Percentiles rank a stretch among this genome's conserved stretches.
These are phyloP conservation scores for Malassezia caprae DNA, from an alignment of 1,284 basidiomycete species.

Conservation along the genomic window DNA sequence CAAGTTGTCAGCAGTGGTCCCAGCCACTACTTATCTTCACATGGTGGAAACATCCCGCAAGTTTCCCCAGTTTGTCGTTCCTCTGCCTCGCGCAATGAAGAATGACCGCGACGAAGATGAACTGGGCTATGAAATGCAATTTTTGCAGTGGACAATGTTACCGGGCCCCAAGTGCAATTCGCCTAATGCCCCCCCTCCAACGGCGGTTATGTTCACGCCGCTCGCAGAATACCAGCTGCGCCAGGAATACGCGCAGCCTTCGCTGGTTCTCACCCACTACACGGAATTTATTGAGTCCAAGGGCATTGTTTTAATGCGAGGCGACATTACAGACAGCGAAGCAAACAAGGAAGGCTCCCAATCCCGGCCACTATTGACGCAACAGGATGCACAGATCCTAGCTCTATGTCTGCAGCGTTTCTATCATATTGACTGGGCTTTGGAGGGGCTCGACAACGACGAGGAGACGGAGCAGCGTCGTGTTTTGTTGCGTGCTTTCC, in stretches of 20 bases:
- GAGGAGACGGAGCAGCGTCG: slow-evolving; percentile 19
- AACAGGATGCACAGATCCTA: slow-evolving; percentile 38
- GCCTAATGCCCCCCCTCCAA: slow-evolving; percentile 15
- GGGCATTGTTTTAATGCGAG: slow-evolving; percentile 73
- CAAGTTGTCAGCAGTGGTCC: slow-evolving; percentile 44
- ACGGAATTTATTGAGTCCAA: slow-evolving; percentile 75
- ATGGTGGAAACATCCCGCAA: slow-evolving; percentile 28
- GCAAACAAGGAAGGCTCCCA: slow-evolving; percentile 58
- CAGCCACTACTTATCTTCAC: slow-evolving; percentile 26
- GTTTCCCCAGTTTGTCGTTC: slow-evolving; percentile 44
- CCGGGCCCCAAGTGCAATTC: slow-evolving; percentile 14
- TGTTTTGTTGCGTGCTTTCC: slow-evolving; percentile 32
- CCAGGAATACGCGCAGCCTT: slow-evolving; percentile 76
- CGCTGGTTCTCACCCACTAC: slow-evolving; percentile 81
- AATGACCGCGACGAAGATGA: slow-evolving; percentile 16
- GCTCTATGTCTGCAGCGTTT: slow-evolving; percentile 39
- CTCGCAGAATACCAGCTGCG: slow-evolving; percentile 86
- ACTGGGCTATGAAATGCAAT: slow-evolving; percentile 43
- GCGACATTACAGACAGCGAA: slow-evolving; percentile 66
- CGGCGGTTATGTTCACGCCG: slow-evolving; percentile 75
- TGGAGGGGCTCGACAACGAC: background rate
- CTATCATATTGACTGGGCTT: slow-evolving; percentile 25
- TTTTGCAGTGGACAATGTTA: slow-evolving; percentile 39
- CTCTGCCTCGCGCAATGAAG: slow-evolving; percentile 32
- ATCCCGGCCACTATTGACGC: slow-evolving; percentile 22